phyloP scores from a whole-genome alignment of 1,139 yeast species.

The Diutina siamensis region DNA sequence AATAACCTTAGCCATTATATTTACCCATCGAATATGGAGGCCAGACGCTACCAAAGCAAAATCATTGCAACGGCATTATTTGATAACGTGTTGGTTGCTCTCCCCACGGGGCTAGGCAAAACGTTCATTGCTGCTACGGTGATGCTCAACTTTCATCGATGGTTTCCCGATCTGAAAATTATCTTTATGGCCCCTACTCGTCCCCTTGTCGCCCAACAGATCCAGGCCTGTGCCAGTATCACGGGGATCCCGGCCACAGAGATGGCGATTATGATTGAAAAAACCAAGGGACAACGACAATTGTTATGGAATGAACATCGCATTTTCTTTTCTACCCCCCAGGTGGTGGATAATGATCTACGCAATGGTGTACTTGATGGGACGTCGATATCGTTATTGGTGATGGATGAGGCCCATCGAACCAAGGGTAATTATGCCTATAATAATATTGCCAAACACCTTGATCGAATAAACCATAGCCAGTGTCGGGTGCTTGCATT shows the following conservation, averaged over 20 bases:
- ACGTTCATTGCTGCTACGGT: conserved; percentile 93
- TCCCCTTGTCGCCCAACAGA: conserved; percentile 96
- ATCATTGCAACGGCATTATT: conserved; percentile 66
- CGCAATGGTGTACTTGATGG: conserved; percentile 68
- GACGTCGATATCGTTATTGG: conserved; percentile 58
- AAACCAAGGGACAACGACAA: conserved; percentile 49
- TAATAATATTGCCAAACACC: conserved; percentile 61
- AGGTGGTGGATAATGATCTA: conserved; percentile 87
- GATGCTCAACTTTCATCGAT: conserved; percentile 78
- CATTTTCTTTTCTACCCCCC: conserved; percentile 93
- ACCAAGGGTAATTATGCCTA: conserved; percentile 88
- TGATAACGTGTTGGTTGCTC: conserved; percentile 71
- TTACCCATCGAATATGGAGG: conserved; percentile 77
- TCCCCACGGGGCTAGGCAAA: conserved; percentile 97
- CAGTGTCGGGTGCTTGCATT: conserved; percentile 63
- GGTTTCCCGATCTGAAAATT: conserved; percentile 72
- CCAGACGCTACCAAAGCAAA: conserved; percentile 79
- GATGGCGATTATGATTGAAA: conserved; percentile 76
- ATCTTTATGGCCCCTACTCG: conserved; percentile 95
- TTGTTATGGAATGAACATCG: conserved; percentile 67
- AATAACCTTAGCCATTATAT: conserved; percentile 40
- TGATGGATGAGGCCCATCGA: conserved; percentile 93
- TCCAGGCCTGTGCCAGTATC: conserved; percentile 81
- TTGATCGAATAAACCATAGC: conserved; percentile 51
- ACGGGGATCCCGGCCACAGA: conserved; percentile 71